These are phyloP conservation scores for Verticillium nubilum DNA, from an alignment of 2,329 filamentous ascomycete genomes.

Conservation along the genomic window DNA sequence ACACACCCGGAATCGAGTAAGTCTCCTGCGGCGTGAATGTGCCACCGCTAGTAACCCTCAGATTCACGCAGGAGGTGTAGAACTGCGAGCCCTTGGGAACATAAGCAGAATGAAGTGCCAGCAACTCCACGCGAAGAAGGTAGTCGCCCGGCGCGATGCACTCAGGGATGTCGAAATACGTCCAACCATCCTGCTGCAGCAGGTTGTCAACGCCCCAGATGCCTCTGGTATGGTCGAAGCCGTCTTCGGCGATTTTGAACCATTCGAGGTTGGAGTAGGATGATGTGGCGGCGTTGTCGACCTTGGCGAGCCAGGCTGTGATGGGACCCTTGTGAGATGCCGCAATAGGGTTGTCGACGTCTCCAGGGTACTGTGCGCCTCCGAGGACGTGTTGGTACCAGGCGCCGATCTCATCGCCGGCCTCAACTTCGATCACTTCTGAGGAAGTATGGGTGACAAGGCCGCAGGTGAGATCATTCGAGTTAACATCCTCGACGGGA, in stretches of 20 bases:
- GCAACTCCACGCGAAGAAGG: conserved; percentile 47
- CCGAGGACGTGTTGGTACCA: conserved; percentile 50
- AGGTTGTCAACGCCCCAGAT: conserved; percentile 44
- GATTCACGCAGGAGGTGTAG: conserved; percentile 51
- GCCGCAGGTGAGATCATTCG: conserved; percentile 45
- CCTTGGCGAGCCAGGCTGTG: conserved; percentile 47
- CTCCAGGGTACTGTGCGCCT: conserved; percentile 41
- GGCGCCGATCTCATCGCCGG: conserved; percentile 45
- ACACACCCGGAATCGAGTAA: conserved; percentile 40
- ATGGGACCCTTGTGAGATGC: conserved; percentile 49
- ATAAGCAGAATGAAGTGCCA: conserved; percentile 45
- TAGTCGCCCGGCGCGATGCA: conserved; percentile 49
- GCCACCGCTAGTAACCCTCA: conserved; percentile 43
- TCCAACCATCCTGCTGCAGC: conserved; percentile 36
- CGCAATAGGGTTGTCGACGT: conserved; percentile 49
- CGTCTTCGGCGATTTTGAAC: conserved; percentile 52
- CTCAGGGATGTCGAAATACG: conserved; percentile 42
- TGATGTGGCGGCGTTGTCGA: conserved; percentile 41
- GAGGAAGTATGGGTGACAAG: conserved; percentile 32
- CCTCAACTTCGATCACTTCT: conserved; percentile 40
- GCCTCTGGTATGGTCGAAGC: conserved; percentile 33
- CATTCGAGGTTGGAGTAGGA: conserved; percentile 32
- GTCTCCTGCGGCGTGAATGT: conserved; percentile 27
- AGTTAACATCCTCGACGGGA: conserved; percentile 44
- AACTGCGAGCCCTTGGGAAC: conserved; percentile 40